Conservation (phyloP, 1,284 basidiomycete genomes). For the Calocybe gambosa region DNA sequence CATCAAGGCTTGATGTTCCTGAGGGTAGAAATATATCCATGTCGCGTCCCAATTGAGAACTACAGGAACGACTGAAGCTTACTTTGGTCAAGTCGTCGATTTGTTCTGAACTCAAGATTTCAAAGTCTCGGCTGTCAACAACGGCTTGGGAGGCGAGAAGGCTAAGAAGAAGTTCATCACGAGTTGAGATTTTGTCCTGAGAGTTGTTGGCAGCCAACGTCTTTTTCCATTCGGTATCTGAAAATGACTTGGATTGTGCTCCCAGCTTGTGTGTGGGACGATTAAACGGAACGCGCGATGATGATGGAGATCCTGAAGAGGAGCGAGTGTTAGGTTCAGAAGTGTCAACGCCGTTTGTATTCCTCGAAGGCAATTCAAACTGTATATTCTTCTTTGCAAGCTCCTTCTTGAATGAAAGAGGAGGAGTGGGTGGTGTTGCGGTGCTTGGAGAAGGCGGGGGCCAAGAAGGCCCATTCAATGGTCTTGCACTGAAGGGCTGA, state of each 20-base stretch:
- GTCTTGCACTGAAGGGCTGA: conserved; percentile 15
- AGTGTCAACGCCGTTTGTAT: conserved; percentile 10
- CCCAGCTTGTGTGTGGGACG: conserved; percentile 17
- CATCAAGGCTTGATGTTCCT: conserved; percentile 68
- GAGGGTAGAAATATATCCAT: conserved; percentile 2
- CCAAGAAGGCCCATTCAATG: conserved; percentile 37
- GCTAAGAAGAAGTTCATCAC: conserved; percentile 78
- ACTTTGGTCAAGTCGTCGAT: conserved; percentile 92
- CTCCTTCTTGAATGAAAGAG: conserved; percentile 41
- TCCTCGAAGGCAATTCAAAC: conserved; percentile 19
- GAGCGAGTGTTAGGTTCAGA: conserved; percentile 10
- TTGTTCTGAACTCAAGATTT: conserved; percentile 76
- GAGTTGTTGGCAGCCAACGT: conserved; percentile 13
- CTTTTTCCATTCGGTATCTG: conserved; percentile 32
- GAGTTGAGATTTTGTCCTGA: conserved; percentile 41
- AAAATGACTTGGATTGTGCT: conserved; percentile 8
- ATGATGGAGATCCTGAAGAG: conserved; percentile 29
- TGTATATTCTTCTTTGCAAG: conserved; percentile 27
- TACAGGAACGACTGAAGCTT: conserved; percentile 17
- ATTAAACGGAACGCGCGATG: conserved; percentile 26
- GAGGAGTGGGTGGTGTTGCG: conserved; percentile 17
- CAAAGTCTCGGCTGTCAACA: conserved; percentile 70
- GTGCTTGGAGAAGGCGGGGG: conserved; percentile 32
- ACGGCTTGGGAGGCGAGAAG: conserved; percentile 84
- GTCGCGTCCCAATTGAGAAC: background rate